phyloP scores from a whole-genome alignment of 352 stramenopile species.

The Pelagophyceae sp. region DNA sequence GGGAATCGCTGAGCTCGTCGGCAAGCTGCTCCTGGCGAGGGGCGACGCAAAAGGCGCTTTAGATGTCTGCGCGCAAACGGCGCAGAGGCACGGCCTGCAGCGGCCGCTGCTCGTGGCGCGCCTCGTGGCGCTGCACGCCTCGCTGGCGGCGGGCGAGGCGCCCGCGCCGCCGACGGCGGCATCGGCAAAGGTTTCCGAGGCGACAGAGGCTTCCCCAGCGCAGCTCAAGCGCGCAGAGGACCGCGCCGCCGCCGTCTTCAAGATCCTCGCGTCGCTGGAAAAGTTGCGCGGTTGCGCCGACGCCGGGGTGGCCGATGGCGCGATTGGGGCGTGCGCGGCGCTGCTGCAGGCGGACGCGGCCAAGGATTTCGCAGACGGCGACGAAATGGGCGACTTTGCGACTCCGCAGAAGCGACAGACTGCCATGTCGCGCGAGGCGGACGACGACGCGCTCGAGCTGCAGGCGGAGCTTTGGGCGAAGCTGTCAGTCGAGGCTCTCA shows the following conservation, averaged over 20 bases:
- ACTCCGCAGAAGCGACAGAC: slow-evolving; percentile 32
- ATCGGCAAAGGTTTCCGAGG: slow-evolving; percentile 6
- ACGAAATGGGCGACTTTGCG: slow-evolving; percentile 20
- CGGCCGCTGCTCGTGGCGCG: slow-evolving; percentile 39
- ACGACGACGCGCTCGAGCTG: neutral
- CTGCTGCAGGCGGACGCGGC: slow-evolving; percentile 48
- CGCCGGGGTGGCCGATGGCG: neutral
- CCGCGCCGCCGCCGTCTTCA: neutral
- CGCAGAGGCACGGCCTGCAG: neutral
- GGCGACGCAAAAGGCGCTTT: slow-evolving; percentile 12
- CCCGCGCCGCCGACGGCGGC: slow-evolving; percentile 10
- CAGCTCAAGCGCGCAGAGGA: neutral
- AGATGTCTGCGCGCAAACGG: slow-evolving; percentile 10
- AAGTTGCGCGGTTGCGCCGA: neutral
- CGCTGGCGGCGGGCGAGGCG: slow-evolving; percentile 35
- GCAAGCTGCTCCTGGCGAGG: neutral
- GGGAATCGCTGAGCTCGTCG: slow-evolving; percentile 10
- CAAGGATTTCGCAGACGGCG: slow-evolving; percentile 51
- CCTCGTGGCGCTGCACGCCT: slow-evolving; percentile 57
- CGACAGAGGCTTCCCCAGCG: neutral
- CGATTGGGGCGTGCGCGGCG: neutral
- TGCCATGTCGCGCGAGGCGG: slow-evolving; percentile 22
- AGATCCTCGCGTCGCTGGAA: neutral
- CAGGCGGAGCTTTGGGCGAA: slow-evolving; percentile 59
- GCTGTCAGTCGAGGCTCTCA: slow-evolving; percentile 51